These are phyloP conservation scores for Aspergillus proliferans DNA, from an alignment of 2,329 filamentous ascomycete genomes.

Conservation along the genomic window DNA sequence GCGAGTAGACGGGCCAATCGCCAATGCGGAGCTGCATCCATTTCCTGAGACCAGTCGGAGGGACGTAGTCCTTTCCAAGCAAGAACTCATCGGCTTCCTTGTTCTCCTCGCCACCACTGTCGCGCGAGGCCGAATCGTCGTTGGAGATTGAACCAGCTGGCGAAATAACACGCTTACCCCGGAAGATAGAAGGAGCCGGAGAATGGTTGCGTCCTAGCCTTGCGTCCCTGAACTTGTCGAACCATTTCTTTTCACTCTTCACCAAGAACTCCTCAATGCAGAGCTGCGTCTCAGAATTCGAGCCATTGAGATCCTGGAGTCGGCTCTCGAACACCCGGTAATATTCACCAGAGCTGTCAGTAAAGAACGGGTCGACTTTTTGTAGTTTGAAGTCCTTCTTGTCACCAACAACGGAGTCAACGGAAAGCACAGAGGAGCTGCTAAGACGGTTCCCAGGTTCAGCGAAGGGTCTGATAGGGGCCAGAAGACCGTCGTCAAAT, in stretches of 20 bases:
- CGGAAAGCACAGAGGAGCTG: constrained; percentile 46
- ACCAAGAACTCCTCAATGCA: constrained; percentile 62
- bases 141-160: constrained; percentile 37
- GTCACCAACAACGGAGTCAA: constrained; percentile 54
- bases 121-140: constrained; percentile 29
- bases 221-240: constrained; percentile 52
- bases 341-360: constrained; percentile 57
- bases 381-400: constrained; percentile 59
- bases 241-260: constrained; percentile 64
- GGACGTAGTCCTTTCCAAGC: constrained; percentile 50
- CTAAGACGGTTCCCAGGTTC: constrained; percentile 30
- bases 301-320: constrained; percentile 50
- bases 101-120: constrained; percentile 29
- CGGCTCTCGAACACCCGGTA: constrained; percentile 53
- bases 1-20: constrained; percentile 60
- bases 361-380: constrained; percentile 63
- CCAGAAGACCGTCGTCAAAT: constrained; percentile 25
- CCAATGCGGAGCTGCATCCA: constrained; percentile 52
- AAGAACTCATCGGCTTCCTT: constrained; percentile 50
- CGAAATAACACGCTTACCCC: constrained; percentile 26
- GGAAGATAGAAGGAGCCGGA: constrained; percentile 29
- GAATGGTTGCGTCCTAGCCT: constrained; percentile 50
- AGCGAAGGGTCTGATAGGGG: constrained; percentile 23
- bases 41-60: constrained; percentile 52
- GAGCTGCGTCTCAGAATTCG: constrained; percentile 52